Evolutionary conservation across 352 stramenopile genomes (phyloP).

Genomic region (Peronospora destructor): DNA sequence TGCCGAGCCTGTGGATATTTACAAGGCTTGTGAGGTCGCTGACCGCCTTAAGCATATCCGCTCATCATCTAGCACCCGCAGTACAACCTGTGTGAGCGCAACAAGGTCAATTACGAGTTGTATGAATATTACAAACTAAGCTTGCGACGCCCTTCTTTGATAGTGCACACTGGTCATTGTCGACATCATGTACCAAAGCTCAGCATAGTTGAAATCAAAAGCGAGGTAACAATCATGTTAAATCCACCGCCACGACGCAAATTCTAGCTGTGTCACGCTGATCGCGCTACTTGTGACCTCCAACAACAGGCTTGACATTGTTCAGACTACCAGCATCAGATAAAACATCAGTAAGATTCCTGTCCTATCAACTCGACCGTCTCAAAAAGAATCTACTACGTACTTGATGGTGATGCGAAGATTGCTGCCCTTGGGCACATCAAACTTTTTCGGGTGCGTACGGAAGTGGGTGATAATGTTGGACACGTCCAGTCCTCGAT

Average conservation of each 20-base stretch:
- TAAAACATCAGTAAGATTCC: constrained; percentile 9
- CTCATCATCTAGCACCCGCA: no score
- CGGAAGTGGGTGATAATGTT: constrained; percentile 77
- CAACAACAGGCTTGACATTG: constrained; percentile 68
- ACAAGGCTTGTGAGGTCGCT: no score
- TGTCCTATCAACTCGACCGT: background rate
- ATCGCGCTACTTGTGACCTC: constrained; percentile 43
- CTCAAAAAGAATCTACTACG: constrained; percentile 4
- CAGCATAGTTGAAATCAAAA: constrained; percentile 10
- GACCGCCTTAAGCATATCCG: no score
- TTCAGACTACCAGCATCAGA: constrained; percentile 32
- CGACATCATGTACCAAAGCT: constrained; percentile 6
- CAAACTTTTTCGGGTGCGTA: constrained; percentile 73
- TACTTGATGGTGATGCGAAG: constrained; percentile 80
- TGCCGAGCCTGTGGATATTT: no score
- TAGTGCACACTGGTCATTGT: constrained; percentile 4
- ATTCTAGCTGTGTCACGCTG: background rate
- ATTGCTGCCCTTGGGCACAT: constrained; percentile 71
- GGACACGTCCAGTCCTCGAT: constrained; percentile 51
- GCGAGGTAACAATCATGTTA: background rate
- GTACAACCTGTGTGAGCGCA: no score
- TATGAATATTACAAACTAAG: no score
- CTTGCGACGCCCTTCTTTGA: no score
- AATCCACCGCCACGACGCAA: constrained; percentile 5
- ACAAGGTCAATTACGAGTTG: no score